phyloP scores from a whole-genome alignment of 1,139 yeast genomes.

The Sugiyamaella castrensis region DNA sequence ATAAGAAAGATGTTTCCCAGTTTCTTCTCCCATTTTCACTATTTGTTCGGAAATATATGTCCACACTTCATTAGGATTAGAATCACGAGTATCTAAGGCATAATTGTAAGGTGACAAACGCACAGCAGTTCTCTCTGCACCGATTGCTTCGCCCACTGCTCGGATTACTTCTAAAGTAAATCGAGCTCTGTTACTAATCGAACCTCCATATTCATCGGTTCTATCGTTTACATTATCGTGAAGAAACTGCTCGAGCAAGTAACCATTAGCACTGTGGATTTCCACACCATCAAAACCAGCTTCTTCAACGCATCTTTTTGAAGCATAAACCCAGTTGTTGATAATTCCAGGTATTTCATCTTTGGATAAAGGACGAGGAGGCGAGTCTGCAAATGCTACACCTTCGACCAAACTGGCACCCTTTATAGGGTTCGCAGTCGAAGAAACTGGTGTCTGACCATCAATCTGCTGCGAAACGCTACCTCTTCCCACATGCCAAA shows the following conservation, averaged over 20 bases:
- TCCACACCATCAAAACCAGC: conserved; percentile 69
- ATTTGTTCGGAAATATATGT: conserved; percentile 19
- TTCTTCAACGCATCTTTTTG: conserved; percentile 45
- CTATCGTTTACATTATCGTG: conserved; percentile 50
- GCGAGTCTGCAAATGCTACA: conserved; percentile 27
- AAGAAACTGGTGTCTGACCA: conserved; percentile 12
- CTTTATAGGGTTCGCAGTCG: conserved; percentile 15
- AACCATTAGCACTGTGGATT: conserved; percentile 65
- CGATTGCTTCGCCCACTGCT: conserved; percentile 47
- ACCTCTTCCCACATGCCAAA: conserved; percentile 57
- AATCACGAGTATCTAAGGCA: conserved; percentile 34
- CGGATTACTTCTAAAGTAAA: conserved; percentile 54
- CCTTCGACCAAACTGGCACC: conserved; percentile 8
- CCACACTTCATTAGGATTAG: conserved; percentile 20
- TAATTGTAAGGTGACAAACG: conserved; percentile 54
- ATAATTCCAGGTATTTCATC: conserved; percentile 43
- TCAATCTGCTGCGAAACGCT: conserved; percentile 27
- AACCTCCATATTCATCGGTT: conserved; percentile 64
- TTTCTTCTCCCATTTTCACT: conserved; percentile 20
- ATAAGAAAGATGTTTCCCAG: conserved; percentile 38
- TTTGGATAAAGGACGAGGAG: conserved; percentile 37
- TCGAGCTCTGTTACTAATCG: conserved; percentile 59
- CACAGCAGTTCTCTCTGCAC: conserved; percentile 50
- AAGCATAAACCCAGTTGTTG: conserved; percentile 41
- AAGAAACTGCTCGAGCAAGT: conserved; percentile 57